A percentile compares a stretch with the other conserved stretches of the same genome.
phyloP scores from a whole-genome alignment of 2,329 filamentous ascomycete genomes.

The Endocalyx cinctus region DNA sequence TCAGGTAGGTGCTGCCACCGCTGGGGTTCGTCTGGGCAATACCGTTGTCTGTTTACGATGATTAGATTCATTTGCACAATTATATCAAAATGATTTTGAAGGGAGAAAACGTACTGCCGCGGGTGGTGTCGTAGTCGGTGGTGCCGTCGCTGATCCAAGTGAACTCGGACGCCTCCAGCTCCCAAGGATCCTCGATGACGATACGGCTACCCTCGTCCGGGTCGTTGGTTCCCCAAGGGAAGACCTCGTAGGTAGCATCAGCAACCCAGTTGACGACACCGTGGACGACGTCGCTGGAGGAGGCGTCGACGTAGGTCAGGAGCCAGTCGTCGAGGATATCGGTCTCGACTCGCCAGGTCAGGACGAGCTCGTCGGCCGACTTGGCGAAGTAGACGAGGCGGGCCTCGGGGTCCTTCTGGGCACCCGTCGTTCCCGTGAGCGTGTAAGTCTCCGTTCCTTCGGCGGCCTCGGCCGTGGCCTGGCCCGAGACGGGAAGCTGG shows the following conservation, averaged over 20 bases:
- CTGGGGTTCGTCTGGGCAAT: slow-evolving; percentile 49
- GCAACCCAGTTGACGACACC: slow-evolving; percentile 54
- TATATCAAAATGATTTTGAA: too few relatives aligned
- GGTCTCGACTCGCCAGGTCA: slow-evolving; percentile 56
- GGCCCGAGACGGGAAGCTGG: slow-evolving; percentile 35
- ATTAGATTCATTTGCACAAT: too few relatives aligned
- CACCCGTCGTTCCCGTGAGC: slow-evolving; percentile 45
- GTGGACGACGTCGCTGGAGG: slow-evolving; percentile 40
- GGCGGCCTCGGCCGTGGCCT: slow-evolving; percentile 34
- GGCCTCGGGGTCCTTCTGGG: slow-evolving; percentile 48
- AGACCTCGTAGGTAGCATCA: slow-evolving; percentile 52
- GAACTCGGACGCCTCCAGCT: slow-evolving; percentile 41
- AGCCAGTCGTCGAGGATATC: slow-evolving; percentile 54
- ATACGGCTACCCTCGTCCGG: slow-evolving; percentile 43
- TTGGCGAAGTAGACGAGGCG: slow-evolving; percentile 51
- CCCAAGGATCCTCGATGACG: slow-evolving; percentile 45
- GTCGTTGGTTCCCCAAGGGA: slow-evolving; percentile 51
- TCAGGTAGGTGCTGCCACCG: slow-evolving; percentile 39
- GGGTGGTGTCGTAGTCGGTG: slow-evolving; percentile 45
- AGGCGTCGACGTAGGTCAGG: slow-evolving; percentile 52
- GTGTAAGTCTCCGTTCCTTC: slow-evolving; percentile 33
- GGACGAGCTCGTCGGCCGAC: slow-evolving; percentile 39
- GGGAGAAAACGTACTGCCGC: slow-evolving; percentile 36
- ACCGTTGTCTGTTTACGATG: slow-evolving; percentile 45
- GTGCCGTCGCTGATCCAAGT: slow-evolving; percentile 48